These are phyloP conservation scores for Leptodermis oblonga DNA, from an alignment of 257 asterid genomes.

Conservation along the genomic window DNA sequence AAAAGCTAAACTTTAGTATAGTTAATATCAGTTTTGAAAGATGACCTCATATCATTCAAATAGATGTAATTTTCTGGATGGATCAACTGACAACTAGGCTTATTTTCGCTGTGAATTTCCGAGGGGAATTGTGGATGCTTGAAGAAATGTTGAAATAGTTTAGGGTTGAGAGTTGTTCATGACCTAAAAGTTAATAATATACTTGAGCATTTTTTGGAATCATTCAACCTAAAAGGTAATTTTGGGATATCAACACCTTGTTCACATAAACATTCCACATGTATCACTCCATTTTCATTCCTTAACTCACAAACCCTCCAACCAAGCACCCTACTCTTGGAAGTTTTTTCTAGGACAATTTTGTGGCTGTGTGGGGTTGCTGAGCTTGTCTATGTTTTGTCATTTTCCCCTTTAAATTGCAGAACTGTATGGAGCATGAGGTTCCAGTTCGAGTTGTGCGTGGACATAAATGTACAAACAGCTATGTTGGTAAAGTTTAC, in stretches of 20 bases:
- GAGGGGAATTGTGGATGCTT: neutral
- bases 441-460: constrained; percentile 77
- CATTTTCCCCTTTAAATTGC: constrained; percentile 15
- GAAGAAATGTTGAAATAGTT: neutral
- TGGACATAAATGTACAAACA: constrained; percentile 66
- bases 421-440: constrained; percentile 66
- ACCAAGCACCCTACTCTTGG: too few species aligned
- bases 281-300: too few species aligned
- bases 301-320: too few species aligned
- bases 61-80: neutral
- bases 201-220: neutral
- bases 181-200: too few species aligned
- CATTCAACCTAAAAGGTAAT: neutral
- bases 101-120: too few species aligned
- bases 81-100: too few species aligned
- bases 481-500: constrained; percentile 86
- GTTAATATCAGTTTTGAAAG: neutral
- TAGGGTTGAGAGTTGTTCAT: neutral
- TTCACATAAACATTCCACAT: too few species aligned
- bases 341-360: neutral
- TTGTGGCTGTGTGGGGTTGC: neutral
- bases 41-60: neutral
- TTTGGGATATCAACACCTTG: too few species aligned
- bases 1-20: too few species aligned
- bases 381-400: neutral